Base-by-base conservation (phyloP, 495 filamentous ascomycete species). In the Mycothermus thermophilus region DNA sequence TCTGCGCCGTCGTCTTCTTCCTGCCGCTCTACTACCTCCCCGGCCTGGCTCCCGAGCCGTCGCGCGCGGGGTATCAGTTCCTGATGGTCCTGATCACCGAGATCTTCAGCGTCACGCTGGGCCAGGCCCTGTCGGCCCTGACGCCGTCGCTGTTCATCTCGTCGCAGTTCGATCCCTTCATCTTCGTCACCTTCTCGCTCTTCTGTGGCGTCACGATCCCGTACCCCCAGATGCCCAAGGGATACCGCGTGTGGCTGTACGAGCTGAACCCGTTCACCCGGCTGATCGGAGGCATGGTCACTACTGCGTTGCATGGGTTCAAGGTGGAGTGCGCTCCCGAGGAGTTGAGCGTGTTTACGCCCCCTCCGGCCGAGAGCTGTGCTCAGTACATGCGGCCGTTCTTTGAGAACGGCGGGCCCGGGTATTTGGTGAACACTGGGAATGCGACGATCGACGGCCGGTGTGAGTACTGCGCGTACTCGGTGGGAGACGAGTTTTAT, bases 201-300 rank as follows among this genome's bases (percentile, higher is more conserved):
- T 87, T 92, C 71, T 88, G 80, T 50, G 84, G 84, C 42, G 80
- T 88, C 34, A 74, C 82, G 7, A 77, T 87, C 34, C 81, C 83
- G 0, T 73, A 69, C 18, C 71, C 73, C 0, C 73, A 78, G 46
- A 81, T 92, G 51, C 82, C 82, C 4, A 53, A 48, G 3, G 87
- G 86, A 59, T 93, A 83, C 77, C 67, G 75, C 9, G 63, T 63
- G 1, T 88, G 83, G 83, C 63, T 92, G 13, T 85, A 88, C 56
- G 58, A 85, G 41, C 71, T 93, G 3, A 77, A 85, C 43, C 85
- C 85, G 0, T 90, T 92, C 55, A 87, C 79, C 2, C 74, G 83
- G 3, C 67, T 93, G 6, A 79, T 95, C 46, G 64, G 73, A 28
- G 85, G 83, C 7, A 81, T 84, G 54, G 69, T 85, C 3, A 72